Evolutionary conservation across 73 alveolate genomes (phyloP).

Genomic region (Diophrys sp.): DNA sequence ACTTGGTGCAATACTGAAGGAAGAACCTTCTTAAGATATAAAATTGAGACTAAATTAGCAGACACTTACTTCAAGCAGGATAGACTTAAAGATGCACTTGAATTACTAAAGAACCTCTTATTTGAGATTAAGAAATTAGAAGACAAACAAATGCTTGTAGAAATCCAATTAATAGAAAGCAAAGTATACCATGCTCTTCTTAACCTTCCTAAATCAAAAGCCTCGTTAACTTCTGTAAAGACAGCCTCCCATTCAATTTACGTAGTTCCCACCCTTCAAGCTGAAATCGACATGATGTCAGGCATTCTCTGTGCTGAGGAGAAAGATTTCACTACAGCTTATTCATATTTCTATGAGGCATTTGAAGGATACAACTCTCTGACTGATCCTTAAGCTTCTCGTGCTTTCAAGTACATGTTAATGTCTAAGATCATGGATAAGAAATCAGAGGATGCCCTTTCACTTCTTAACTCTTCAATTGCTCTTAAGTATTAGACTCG

Average conservation of each 20-base stretch:
- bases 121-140: constrained; percentile 66
- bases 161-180: constrained; percentile 62
- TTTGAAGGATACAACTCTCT: constrained; percentile 84
- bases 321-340: constrained; percentile 88
- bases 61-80: constrained; percentile 48
- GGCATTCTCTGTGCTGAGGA: constrained; percentile 89
- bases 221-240: constrained; percentile 88
- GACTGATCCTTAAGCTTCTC: constrained; percentile 65
- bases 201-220: constrained; percentile 75
- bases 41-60: constrained; percentile 65
- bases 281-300: constrained; percentile 90
- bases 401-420: constrained; percentile 84
- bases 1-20: constrained; percentile 63
- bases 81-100: constrained; percentile 40
- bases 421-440: constrained; percentile 81
- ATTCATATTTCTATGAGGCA: constrained; percentile 89
- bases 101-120: constrained; percentile 47
- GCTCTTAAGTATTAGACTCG: constrained; percentile 78
- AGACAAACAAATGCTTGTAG: constrained; percentile 65
- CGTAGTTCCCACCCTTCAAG: constrained; percentile 85
- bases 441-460: constrained; percentile 77
- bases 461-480: constrained; percentile 56
- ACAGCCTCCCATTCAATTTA: constrained; percentile 85
- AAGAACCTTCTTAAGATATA: constrained; percentile 60
- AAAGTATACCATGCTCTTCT: constrained; percentile 67